These are phyloP conservation scores for Nepenthes alata DNA, from an alignment of 179 eudicot genomes.

Conservation along the genomic window DNA sequence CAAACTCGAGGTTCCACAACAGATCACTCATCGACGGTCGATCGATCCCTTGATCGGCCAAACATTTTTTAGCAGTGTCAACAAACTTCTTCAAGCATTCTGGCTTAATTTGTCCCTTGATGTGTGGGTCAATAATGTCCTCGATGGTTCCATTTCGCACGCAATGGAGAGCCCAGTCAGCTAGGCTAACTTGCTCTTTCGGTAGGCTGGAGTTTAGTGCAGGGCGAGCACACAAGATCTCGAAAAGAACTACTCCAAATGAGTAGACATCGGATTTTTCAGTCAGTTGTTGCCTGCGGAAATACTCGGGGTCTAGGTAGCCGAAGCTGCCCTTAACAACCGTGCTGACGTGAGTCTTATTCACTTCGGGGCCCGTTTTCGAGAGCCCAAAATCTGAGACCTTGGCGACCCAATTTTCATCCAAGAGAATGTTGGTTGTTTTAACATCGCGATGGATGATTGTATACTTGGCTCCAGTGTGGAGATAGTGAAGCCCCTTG, in stretches of 20 bases:
- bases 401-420: conserved; percentile 77
- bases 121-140: conserved; percentile 18
- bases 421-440: conserved; percentile 66
- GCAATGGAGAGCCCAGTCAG: conserved; percentile 21
- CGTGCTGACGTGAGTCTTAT: conserved; percentile 64
- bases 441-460: conserved; percentile 83
- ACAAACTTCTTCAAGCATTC: conserved; percentile 31
- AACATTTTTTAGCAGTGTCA: conserved; percentile 28
- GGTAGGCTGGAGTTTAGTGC: conserved; percentile 64
- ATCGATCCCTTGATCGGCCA: conserved; percentile 29
- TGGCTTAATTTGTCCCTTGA: conserved; percentile 22
- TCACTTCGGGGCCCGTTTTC: conserved; percentile 66
- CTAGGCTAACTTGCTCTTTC: conserved; percentile 70
- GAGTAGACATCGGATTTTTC: conserved; percentile 75
- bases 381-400: conserved; percentile 80
- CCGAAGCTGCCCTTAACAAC: conserved; percentile 81
- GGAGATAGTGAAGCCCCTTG: conserved; percentile 65
- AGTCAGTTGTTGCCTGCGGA: conserved; percentile 54
- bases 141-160: conserved; percentile 19
- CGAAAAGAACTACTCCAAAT: conserved; percentile 70
- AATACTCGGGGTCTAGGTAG: conserved; percentile 64
- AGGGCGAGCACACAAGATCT: conserved; percentile 70
- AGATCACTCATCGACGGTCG: conserved; percentile 35
- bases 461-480: conserved; percentile 76
- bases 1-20: conserved; percentile 30